A percentile compares a stretch with the other conserved stretches of the same genome.
Conservation (phyloP, 2,329 filamentous ascomycete species). For the Ascochyta koolunga region DNA sequence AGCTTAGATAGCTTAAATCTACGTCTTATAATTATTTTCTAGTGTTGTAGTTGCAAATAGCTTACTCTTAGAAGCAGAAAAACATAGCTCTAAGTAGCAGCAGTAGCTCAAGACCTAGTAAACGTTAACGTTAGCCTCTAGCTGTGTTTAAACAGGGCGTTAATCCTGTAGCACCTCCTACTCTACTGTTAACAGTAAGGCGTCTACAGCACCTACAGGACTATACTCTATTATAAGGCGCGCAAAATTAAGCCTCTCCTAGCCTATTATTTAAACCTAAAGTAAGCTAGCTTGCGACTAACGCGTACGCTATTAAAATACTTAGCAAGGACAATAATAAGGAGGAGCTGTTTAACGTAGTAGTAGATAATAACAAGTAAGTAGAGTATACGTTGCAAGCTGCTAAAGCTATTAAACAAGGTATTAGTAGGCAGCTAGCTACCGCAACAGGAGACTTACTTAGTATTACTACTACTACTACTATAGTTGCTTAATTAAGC, state of each 20-base stretch:
- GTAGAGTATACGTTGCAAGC: neutral
- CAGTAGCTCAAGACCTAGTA: neutral
- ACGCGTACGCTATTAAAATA: neutral
- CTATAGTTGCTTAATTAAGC: neutral
- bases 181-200: neutral
- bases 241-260: neutral
- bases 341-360: neutral
- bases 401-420: neutral
- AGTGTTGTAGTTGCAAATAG: neutral
- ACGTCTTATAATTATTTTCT: neutral
- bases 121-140: neutral
- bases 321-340: neutral
- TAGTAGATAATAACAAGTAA: neutral
- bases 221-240: neutral
- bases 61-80: neutral
- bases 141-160: neutral
- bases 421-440: neutral
- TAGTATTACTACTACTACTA: neutral
- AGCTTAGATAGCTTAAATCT: neutral
- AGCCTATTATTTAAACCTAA: neutral
- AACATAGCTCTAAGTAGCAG: neutral
- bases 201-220: neutral
- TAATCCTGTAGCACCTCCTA: neutral
- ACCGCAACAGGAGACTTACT: neutral
- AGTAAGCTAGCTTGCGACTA: neutral